Conservation (phyloP, 2,329 filamentous ascomycete genomes). For the Rugonectria rugulosa region DNA sequence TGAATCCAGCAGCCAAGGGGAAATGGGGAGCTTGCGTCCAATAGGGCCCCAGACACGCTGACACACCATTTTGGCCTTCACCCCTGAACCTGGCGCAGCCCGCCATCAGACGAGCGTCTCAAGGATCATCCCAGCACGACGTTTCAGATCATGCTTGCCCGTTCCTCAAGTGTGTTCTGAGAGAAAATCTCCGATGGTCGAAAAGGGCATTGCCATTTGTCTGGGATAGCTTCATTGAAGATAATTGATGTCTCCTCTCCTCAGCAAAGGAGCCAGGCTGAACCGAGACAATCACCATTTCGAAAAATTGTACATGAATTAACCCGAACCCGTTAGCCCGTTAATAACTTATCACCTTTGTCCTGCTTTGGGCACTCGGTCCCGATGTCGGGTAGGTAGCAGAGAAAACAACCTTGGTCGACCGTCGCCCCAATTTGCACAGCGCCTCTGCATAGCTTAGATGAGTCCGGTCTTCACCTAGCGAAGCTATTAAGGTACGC, state of each 20-base stretch:
- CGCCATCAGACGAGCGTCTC: constrained; percentile 8
- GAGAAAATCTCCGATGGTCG: constrained; percentile 8
- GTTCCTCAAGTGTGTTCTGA: background rate
- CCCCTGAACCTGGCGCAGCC: constrained; percentile 22
- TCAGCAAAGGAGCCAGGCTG: too few species aligned
- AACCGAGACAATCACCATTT: constrained; percentile 2
- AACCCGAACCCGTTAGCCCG: too few species aligned
- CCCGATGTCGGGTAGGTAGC: too few species aligned
- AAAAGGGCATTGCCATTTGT: background rate
- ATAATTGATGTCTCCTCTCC: background rate
- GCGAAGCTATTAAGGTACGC: background rate
- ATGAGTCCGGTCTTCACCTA: background rate
- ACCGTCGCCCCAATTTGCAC: too few species aligned
- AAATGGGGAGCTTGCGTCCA: background rate
- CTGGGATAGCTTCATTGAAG: constrained; percentile 13
- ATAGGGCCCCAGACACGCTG: background rate
- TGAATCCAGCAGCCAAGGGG: background rate
- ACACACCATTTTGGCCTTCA: background rate
- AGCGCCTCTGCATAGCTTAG: too few species aligned
- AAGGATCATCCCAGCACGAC: constrained; percentile 13
- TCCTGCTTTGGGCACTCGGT: too few species aligned
- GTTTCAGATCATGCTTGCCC: constrained; percentile 22
- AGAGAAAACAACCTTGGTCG: too few species aligned
- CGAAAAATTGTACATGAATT: too few species aligned
- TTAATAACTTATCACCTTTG: too few species aligned